Conservation (phyloP, 352 stramenopile genomes). For the Pythium aquatile region DNA sequence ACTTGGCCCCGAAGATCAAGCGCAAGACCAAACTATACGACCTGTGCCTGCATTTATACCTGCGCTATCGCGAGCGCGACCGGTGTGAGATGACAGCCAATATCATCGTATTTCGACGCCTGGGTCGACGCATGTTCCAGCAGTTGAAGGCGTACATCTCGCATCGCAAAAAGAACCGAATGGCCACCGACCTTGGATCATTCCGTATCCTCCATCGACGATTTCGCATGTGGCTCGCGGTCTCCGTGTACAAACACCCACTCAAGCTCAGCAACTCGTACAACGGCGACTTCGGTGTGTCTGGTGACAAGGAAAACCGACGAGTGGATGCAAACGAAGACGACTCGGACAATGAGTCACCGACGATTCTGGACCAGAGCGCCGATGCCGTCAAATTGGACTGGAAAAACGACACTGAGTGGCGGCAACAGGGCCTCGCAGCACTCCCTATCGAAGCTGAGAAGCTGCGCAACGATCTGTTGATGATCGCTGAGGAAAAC, state of each 20-base stretch:
- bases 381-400: conserved; percentile 22
- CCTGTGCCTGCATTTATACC: conserved; percentile 32
- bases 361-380: conserved; percentile 8
- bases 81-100: conserved; percentile 29
- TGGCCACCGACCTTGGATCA: conserved; percentile 30
- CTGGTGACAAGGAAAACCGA: conserved; percentile 5
- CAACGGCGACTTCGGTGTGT: neutral
- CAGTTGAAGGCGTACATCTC: conserved; percentile 16
- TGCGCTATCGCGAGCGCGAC: conserved; percentile 35
- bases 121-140: conserved; percentile 23
- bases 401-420: conserved; percentile 33
- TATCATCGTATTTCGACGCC: conserved; percentile 29
- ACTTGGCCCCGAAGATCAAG: conserved; percentile 32
- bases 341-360: neutral
- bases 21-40: conserved; percentile 40
- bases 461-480: conserved; percentile 17
- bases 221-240: conserved; percentile 28
- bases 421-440: conserved; percentile 25
- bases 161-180: conserved; percentile 31
- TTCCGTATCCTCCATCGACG: conserved; percentile 30
- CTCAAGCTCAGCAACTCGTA: neutral
- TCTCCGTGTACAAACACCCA: conserved; percentile 30
- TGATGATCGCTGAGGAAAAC: conserved; percentile 15
- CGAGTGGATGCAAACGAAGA: conserved; percentile 1
- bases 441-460: conserved; percentile 21